These are phyloP conservation scores for Cladophialophora chaetospira DNA, from an alignment of 2,329 filamentous ascomycete species.

Conservation along the genomic window DNA sequence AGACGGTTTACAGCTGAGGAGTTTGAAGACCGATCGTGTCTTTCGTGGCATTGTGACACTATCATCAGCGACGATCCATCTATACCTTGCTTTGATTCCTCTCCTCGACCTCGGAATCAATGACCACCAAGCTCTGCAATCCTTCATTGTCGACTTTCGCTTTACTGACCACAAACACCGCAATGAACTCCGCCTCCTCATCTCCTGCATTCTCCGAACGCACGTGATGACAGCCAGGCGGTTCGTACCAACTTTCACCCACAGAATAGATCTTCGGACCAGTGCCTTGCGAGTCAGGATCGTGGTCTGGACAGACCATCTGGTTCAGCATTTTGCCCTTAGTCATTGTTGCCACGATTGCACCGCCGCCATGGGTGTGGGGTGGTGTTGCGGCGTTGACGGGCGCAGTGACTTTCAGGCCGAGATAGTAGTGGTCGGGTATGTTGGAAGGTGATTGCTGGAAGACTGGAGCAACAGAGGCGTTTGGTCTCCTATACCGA, in stretches of 20 bases:
- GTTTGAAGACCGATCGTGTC: too few relatives aligned
- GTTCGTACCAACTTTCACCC: slow-evolving; percentile 18
- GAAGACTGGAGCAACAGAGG: slow-evolving; percentile 36
- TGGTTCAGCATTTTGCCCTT: slow-evolving; percentile 48
- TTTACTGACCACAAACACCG: slow-evolving; percentile 14
- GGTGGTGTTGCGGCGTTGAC: slow-evolving; percentile 48
- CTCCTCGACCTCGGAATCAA: slow-evolving; percentile 7
- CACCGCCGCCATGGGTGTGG: slow-evolving; percentile 50
- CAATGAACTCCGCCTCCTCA: slow-evolving; percentile 16
- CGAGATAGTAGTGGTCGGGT: slow-evolving; percentile 46
- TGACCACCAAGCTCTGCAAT: slow-evolving; percentile 2
- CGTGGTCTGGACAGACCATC: slow-evolving; percentile 49
- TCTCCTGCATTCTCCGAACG: slow-evolving; percentile 11
- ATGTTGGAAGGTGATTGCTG: slow-evolving; percentile 43
- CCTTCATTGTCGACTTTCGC: slow-evolving; percentile 10
- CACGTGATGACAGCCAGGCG: slow-evolving; percentile 20
- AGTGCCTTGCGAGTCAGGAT: slow-evolving; percentile 41
- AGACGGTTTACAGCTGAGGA: too few relatives aligned
- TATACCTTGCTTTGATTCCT: too few relatives aligned
- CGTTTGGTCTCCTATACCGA: slow-evolving; percentile 35
- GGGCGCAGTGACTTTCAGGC: slow-evolving; percentile 42
- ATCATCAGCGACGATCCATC: too few relatives aligned
- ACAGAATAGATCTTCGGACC: slow-evolving; percentile 6
- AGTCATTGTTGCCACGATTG: slow-evolving; percentile 45
- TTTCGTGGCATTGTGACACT: too few relatives aligned